Evolutionary conservation across 257 asterid species (phyloP).

Genomic region (Linderniella brevidens): DNA sequence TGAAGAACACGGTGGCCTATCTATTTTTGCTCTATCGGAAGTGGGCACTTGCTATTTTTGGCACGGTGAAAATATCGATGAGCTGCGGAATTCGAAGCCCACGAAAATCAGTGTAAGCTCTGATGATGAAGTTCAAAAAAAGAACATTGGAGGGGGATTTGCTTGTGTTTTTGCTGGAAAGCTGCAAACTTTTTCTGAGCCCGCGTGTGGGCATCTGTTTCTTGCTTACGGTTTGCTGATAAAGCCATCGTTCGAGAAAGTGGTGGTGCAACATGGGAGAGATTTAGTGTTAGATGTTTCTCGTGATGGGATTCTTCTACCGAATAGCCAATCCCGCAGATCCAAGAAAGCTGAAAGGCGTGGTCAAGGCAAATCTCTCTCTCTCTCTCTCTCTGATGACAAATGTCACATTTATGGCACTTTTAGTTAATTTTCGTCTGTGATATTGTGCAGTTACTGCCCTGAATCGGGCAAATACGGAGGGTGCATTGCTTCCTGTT

Average conservation of each 20-base stretch:
- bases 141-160: constrained; percentile 35
- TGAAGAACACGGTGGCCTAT: constrained; percentile 33
- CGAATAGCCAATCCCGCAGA: constrained; percentile 36
- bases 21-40: constrained; percentile 81
- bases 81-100: constrained; percentile 43
- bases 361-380: constrained; percentile 33
- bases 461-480: constrained; percentile 66
- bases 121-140: constrained; percentile 34
- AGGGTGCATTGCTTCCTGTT: constrained; percentile 63
- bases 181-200: constrained; percentile 34
- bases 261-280: constrained; percentile 53
- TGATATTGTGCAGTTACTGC: constrained; percentile 57
- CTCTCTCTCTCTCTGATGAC: background rate
- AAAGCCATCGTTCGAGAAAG: constrained; percentile 70
- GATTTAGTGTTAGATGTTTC: constrained; percentile 45
- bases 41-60: constrained; percentile 77
- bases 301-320: constrained; percentile 58
- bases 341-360: constrained; percentile 31
- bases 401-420: constrained; percentile 4
- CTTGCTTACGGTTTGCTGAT: constrained; percentile 68
- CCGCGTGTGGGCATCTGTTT: constrained; percentile 38
- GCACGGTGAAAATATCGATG: constrained; percentile 56
- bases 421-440: constrained; percentile 9
- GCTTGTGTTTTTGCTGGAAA: constrained; percentile 69
- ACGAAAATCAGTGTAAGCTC: constrained; percentile 38